Base-by-base conservation (phyloP, 768 basidiomycete species). In the Kwoniella europaea region DNA sequence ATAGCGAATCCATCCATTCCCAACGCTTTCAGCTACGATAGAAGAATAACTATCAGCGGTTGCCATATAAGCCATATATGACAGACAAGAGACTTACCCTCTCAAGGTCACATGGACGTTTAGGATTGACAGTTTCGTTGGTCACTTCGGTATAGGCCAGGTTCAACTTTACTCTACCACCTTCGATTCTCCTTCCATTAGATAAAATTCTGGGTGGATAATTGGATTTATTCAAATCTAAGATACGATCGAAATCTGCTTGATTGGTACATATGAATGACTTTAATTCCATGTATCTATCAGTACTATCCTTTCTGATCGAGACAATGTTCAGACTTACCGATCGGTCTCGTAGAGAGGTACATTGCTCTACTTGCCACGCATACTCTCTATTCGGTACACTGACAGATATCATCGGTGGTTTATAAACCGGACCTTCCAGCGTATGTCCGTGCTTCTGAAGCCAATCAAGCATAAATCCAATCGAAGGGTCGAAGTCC, bases 1-100 rank as follows among this genome's bases (percentile, higher is more conserved):
- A 94, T 85, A 0, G 91, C 92, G 75, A 91, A 95, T 3, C 90
- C 90, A 71, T 94, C 90, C 77, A 98, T 93, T 4, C 89, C 89
- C 18, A 89, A 79, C 16, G 73, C 69, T 24, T 73, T 72, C 76
- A 98, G 83, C 92, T 96, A 69, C 13, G 22, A 12, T 15, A 13
- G 50, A 62, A 58, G 35, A 55, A 74, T 60, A 16, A n/a, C 20
- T 12, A 27, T 66, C 18, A 65, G 63, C 52, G 16, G 60, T 9
- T 63, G 16, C 52, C 22, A 50, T 5, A 22, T 35, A 35, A 58
- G 16, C 52, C 22, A 50, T 5, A 22, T 35, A 35, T 35, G 35
- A 35, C 35, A 35, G 35, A 35, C 35, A 35, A 35, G 35, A n/a
- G 22, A 82, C 78, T 9, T 63, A 91, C 92, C 85, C 91, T 88